Evolutionary conservation across 2,329 filamentous ascomycete species (phyloP).

Genomic region (Geoglossum cookeanum): DNA sequence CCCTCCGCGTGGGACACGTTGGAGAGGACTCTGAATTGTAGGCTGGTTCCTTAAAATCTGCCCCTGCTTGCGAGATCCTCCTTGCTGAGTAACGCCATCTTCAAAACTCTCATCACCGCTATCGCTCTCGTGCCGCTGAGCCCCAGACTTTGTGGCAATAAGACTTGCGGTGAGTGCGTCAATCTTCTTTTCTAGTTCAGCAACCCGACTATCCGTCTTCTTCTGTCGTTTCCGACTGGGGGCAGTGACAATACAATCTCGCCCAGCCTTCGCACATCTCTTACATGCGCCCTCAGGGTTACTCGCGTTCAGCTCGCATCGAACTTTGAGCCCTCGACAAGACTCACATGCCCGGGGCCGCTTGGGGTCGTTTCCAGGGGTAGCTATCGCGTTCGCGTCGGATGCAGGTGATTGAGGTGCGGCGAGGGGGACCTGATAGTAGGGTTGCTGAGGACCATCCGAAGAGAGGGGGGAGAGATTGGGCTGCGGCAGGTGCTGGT

Average conservation of each 20-base stretch:
- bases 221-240: constrained; percentile 66
- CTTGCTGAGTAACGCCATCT: neutral
- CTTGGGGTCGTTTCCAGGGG: constrained; percentile 2
- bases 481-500: neutral
- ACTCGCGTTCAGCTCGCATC: constrained; percentile 56
- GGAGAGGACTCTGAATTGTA: neutral
- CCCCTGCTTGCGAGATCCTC: neutral
- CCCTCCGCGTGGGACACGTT: neutral
- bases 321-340: constrained; percentile 60
- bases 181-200: constrained; percentile 83
- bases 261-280: constrained; percentile 5
- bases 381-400: neutral
- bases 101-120: constrained; percentile 8
- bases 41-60: neutral
- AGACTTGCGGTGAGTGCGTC: constrained; percentile 69
- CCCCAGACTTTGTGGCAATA: constrained; percentile 29
- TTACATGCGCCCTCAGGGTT: constrained; percentile 37
- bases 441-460: neutral
- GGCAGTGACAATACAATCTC: constrained; percentile 14
- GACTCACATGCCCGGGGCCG: constrained; percentile 56
- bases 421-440: neutral
- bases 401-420: neutral
- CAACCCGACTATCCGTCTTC: constrained; percentile 76
- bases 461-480: constrained; percentile 1
- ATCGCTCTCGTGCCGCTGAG: constrained; percentile 4